Percentiles rank a stretch among this genome's conserved stretches.
Evolutionary conservation across 768 basidiomycete species (phyloP).

Genomic region (Suillus fuscotomentosus): DNA sequence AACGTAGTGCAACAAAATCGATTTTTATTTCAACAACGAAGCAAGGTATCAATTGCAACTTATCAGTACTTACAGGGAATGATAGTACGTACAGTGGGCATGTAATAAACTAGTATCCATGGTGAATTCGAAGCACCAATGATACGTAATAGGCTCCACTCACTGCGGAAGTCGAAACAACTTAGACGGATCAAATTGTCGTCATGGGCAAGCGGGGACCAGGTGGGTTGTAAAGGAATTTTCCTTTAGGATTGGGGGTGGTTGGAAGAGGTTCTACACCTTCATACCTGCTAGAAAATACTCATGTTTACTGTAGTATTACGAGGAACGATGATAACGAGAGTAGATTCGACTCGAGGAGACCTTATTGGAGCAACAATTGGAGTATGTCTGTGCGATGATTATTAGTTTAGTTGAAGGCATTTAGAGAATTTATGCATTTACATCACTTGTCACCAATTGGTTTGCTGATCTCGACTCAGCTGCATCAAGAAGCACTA

Average conservation of each 20-base stretch:
- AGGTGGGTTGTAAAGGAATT: conserved; percentile 51
- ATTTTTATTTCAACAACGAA: background rate
- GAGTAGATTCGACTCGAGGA: too few species aligned
- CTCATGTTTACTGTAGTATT: background rate
- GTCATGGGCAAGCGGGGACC: conserved; percentile 50
- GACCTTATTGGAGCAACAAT: too few species aligned
- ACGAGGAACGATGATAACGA: too few species aligned
- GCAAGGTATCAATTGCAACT: too few species aligned
- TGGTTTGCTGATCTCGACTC: too few species aligned
- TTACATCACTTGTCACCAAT: too few species aligned
- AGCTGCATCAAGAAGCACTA: too few species aligned
- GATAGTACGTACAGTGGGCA: conserved; percentile 35
- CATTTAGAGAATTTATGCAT: too few species aligned
- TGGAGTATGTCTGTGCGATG: too few species aligned
- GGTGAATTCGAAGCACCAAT: background rate
- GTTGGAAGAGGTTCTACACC: conserved; percentile 41
- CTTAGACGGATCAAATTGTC: conserved; percentile 52
- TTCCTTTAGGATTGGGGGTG: conserved; percentile 51
- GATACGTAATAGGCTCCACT: conserved; percentile 20
- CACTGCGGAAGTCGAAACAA: conserved; percentile 75
- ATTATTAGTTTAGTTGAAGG: too few species aligned
- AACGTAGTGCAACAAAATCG: background rate
- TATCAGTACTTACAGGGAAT: background rate
- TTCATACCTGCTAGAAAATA: conserved; percentile 39
- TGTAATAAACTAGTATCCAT: conserved; percentile 55